These are phyloP conservation scores for Albugo candida DNA, from an alignment of 352 stramenopile species.

Conservation along the genomic window DNA sequence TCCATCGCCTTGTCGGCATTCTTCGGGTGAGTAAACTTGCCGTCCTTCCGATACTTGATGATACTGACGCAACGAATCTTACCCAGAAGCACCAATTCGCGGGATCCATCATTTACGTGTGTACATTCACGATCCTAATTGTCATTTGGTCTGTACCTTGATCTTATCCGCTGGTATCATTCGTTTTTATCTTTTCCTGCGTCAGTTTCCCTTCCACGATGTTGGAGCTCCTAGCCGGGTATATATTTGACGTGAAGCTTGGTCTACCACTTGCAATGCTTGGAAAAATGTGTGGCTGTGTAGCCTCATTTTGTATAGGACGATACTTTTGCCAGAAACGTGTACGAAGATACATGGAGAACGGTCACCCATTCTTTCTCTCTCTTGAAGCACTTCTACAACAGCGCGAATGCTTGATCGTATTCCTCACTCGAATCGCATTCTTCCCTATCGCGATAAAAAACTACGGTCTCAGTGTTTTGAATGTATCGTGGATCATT, in stretches of 20 bases:
- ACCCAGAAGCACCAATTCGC: slow-evolving; percentile 16
- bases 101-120: slow-evolving; percentile 22
- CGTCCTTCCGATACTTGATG: too few relatives aligned
- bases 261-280: slow-evolving; percentile 32
- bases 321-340: slow-evolving; percentile 36
- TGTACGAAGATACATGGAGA: slow-evolving; percentile 48
- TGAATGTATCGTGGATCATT: slow-evolving; percentile 44
- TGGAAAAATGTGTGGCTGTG: slow-evolving; percentile 45
- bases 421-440: slow-evolving; percentile 57
- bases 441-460: slow-evolving; percentile 76
- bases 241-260: slow-evolving; percentile 63
- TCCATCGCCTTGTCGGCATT: too few relatives aligned
- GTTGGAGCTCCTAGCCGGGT: slow-evolving; percentile 57
- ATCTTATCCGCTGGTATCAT: neutral
- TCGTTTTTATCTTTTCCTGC: slow-evolving; percentile 5
- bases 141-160: slow-evolving; percentile 19
- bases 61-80: too few relatives aligned
- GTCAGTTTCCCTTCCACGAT: slow-evolving; percentile 43
- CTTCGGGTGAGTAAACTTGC: too few relatives aligned
- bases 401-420: slow-evolving; percentile 43
- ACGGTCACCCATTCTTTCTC: slow-evolving; percentile 43
- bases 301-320: slow-evolving; percentile 48
- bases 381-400: slow-evolving; percentile 39
- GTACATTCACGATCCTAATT: slow-evolving; percentile 24
- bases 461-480: slow-evolving; percentile 68